Evolutionary conservation across 495 filamentous ascomycete species (phyloP).

Genomic region (Cenococcum geophilum): DNA sequence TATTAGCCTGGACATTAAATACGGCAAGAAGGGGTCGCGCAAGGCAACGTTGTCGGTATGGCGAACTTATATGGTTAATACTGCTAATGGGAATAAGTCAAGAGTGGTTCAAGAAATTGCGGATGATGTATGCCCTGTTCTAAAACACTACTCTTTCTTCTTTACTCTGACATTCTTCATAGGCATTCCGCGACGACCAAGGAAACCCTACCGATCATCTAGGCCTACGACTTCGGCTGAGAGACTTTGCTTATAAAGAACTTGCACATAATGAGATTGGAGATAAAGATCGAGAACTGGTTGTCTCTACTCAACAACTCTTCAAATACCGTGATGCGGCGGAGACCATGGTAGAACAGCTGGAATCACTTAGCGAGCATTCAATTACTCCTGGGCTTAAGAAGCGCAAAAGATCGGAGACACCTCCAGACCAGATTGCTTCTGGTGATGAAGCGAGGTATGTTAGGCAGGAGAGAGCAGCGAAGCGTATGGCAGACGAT

Average conservation of each 20-base stretch:
- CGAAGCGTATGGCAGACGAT: conserved; percentile 6
- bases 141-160: not conserved
- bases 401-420: conserved; percentile 9
- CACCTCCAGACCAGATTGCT: conserved; percentile 9
- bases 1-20: conserved; percentile 26
- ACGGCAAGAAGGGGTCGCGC: conserved; percentile 13
- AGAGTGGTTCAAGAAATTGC: conserved; percentile 20
- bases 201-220: conserved; percentile 25
- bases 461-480: not conserved
- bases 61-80: conserved; percentile 17
- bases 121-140: conserved; percentile 20
- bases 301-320: not conserved
- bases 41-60: conserved; percentile 23
- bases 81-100: conserved; percentile 20
- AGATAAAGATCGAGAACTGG: not conserved
- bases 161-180: conserved; percentile 8
- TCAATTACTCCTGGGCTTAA: conserved; percentile 9
- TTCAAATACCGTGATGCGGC: not conserved
- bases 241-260: conserved; percentile 24
- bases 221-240: conserved; percentile 25
- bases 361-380: not conserved
- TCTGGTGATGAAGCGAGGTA: conserved; percentile 14
- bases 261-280: conserved; percentile 1
- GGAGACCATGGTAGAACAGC: not conserved
- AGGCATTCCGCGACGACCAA: conserved; percentile 27